phyloP scores from a whole-genome alignment of 2,329 filamentous ascomycete species.

The Clarireedia hainanense region DNA sequence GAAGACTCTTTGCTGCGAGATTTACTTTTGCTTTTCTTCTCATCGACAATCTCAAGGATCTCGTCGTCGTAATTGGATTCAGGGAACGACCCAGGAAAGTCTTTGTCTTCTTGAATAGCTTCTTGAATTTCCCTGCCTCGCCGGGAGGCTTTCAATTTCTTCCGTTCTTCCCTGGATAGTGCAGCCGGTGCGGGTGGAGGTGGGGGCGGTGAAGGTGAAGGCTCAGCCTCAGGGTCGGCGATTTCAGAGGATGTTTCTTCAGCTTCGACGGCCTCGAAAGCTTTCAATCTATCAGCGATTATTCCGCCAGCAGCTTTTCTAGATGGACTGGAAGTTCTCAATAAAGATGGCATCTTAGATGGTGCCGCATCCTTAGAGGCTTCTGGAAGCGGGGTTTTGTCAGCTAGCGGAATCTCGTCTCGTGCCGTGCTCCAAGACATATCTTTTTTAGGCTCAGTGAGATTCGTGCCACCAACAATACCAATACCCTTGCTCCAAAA shows the following conservation, averaged over 20 bases:
- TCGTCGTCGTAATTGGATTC: background rate
- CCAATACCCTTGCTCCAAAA: constrained; percentile 22
- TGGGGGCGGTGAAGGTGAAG: constrained; percentile 34
- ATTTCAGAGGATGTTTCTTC: constrained; percentile 12
- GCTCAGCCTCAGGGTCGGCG: constrained; percentile 12
- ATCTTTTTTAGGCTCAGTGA: constrained; percentile 29
- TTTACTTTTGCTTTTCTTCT: background rate
- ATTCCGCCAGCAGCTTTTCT: constrained; percentile 44
- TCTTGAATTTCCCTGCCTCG: no score
- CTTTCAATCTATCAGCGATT: constrained; percentile 49
- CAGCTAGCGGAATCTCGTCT: constrained; percentile 41
- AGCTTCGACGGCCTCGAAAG: constrained; percentile 41
- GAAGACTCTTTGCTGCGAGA: constrained; percentile 1
- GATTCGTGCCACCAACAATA: constrained; percentile 1
- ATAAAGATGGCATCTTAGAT: constrained; percentile 30
- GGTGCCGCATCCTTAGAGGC: constrained; percentile 38
- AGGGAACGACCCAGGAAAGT: constrained; percentile 2
- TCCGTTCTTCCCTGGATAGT: constrained; percentile 1
- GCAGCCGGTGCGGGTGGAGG: constrained; percentile 20
- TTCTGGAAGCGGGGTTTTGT: constrained; percentile 43
- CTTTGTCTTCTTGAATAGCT: background rate
- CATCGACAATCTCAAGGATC: background rate
- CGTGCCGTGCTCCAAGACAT: constrained; percentile 28
- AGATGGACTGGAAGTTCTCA: constrained; percentile 31
- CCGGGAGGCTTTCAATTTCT: background rate